Conservation (phyloP, 768 basidiomycete genomes). For the Tubosaeta sp. region DNA sequence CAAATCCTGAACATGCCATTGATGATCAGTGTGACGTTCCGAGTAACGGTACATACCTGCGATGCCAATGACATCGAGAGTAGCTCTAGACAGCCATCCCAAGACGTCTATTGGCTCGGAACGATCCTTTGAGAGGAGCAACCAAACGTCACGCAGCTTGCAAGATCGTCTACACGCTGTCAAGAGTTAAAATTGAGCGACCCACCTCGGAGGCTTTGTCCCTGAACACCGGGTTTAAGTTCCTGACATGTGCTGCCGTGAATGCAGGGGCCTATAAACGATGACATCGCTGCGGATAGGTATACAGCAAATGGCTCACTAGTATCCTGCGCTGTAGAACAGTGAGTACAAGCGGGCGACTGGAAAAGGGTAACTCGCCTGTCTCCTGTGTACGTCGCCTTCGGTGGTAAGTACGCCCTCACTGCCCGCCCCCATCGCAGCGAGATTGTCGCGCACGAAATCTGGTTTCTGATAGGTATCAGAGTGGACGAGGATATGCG, state of each 20-base stretch:
- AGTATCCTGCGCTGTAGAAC: constrained; percentile 44
- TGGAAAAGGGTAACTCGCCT: constrained; percentile 29
- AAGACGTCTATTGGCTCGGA: constrained; percentile 49
- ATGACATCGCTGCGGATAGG: not conserved
- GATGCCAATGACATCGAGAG: constrained; percentile 74
- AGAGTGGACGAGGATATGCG: constrained; percentile 52
- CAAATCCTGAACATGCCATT: constrained; percentile 42
- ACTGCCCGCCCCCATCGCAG: constrained; percentile 47
- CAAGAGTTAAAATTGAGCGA: not conserved
- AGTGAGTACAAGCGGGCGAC: not conserved
- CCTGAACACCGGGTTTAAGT: constrained; percentile 53
- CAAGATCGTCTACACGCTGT: not conserved
- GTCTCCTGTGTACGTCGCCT: constrained; percentile 52
- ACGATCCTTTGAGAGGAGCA: constrained; percentile 18
- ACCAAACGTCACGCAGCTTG: constrained; percentile 48
- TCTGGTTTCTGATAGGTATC: constrained; percentile 63
- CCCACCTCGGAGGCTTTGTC: constrained; percentile 51
- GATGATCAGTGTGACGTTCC: not conserved
- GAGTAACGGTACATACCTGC: constrained; percentile 42
- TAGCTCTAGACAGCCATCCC: constrained; percentile 61
- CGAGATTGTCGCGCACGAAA: constrained; percentile 48
- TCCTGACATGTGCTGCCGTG: constrained; percentile 44
- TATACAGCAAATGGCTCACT: constrained; percentile 29
- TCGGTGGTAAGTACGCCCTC: constrained; percentile 50
- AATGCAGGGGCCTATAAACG: constrained; percentile 47